These are phyloP conservation scores for Acacia acuminata DNA, from an alignment of 306 rosid species.

Conservation along the genomic window DNA sequence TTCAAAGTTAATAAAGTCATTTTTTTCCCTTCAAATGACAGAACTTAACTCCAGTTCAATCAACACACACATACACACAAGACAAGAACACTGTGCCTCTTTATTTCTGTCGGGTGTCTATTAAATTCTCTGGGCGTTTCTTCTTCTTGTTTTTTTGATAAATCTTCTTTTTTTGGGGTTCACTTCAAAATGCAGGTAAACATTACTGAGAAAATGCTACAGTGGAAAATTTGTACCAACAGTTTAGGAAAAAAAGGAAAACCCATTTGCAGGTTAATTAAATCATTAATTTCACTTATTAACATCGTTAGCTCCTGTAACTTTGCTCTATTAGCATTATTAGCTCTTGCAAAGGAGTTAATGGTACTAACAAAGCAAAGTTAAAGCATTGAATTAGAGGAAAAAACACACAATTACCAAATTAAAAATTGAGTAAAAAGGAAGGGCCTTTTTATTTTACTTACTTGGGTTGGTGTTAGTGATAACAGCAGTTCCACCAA, in stretches of 20 bases:
- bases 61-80: not conserved
- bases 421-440: not conserved
- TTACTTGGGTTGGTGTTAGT: constrained; percentile 85
- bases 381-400: too few species aligned
- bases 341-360: too few species aligned
- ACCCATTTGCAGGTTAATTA: too few species aligned
- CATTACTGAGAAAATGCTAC: not conserved
- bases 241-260: not conserved
- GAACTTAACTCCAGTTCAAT: not conserved
- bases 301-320: too few species aligned
- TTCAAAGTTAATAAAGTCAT: not conserved
- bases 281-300: too few species aligned
- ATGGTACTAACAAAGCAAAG: too few species aligned
- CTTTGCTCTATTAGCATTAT: too few species aligned
- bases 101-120: not conserved
- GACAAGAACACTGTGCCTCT: not conserved
- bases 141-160: too few species aligned
- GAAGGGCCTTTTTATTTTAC: constrained; percentile 9
- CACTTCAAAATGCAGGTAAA: constrained; percentile 17
- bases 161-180: not conserved
- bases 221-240: not conserved
- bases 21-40: not conserved
- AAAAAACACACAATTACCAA: too few species aligned
- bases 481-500: constrained; percentile 78
- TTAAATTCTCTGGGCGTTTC: not conserved